Evolutionary conservation across 2,329 filamentous ascomycete species (phyloP), one percentile per base, ranked within the genome.

Genomic region (Phaeophleospora eucalypticola): DNA sequence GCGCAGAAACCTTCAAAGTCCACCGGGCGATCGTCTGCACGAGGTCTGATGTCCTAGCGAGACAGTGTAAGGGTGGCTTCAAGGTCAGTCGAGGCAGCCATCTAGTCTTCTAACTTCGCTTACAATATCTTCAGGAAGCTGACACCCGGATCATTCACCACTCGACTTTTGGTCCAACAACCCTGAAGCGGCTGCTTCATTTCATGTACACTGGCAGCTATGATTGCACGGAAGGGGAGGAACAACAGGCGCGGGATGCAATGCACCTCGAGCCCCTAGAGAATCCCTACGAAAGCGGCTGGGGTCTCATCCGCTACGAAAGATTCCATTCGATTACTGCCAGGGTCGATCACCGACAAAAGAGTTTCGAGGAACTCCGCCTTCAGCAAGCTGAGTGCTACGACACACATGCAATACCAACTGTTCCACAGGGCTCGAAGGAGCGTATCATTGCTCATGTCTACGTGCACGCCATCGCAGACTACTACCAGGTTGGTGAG

Each of bases 21-120:
- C 52, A 58, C 33, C 45, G 49, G 12, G 34, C 32, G 10, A 41
- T 51, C 9, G 49, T 56, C 3, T 57, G 56, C 35, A 21, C 35
- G 3, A 24, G 36, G 4, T 58, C 56, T 3, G 34, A 27, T 7
- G 41, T 47, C 4, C 21, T 57, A 4, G 52, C 39, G 3, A 29
- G 15, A 16, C 34, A 51, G 43, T 52, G 42, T 32, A 36, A 46
- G 14, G 41, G 36, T 12, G 40, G 15, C n/a, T 36, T 47, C 35
- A 17, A 40, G 24, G 48, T 50, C 38, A 15, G 32, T 36, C 10
- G 35, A 36, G 7, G 7, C 24, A 7, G 7, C 7, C 24, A 29
- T 29, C 24, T 29, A 6, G 7, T 29, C 24, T 29, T 27, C n/a
- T n/a, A n/a, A n/a, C n/a, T n/a, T n/a, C n/a, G n/a, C n/a, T n/a